phyloP scores from a whole-genome alignment of 768 basidiomycete species.

The Hygrocybe punicea region DNA sequence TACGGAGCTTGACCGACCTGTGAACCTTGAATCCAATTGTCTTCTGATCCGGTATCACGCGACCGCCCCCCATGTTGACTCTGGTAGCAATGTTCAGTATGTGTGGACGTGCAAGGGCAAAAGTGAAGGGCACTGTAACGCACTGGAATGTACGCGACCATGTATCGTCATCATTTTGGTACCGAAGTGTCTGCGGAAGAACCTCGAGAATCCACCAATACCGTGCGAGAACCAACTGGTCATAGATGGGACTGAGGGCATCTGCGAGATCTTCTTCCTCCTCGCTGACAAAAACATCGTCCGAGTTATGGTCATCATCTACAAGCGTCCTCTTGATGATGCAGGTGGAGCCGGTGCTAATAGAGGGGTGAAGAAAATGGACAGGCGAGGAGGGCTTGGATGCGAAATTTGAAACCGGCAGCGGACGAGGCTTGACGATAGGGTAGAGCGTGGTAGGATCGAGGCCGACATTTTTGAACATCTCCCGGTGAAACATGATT shows the following conservation, averaged over 20 bases:
- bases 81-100: no score
- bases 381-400: no score
- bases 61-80: constrained; percentile 38
- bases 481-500: constrained; percentile 53
- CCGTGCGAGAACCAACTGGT: constrained; percentile 49
- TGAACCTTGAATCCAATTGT: constrained; percentile 43
- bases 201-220: constrained; percentile 69
- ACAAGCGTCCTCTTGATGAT: no score
- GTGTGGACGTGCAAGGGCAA: no score
- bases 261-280: constrained; percentile 63
- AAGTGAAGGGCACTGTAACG: no score
- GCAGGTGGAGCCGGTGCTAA: background rate
- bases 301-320: no score
- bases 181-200: constrained; percentile 40
- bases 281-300: constrained; percentile 41
- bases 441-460: constrained; percentile 46
- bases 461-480: constrained; percentile 46
- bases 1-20: constrained; percentile 50
- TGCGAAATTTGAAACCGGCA: constrained; percentile 29
- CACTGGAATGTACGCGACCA: constrained; percentile 6
- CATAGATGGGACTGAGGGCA: constrained; percentile 48
- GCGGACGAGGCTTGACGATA: constrained; percentile 39
- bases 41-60: constrained; percentile 39
- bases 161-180: constrained; percentile 39
- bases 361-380: no score